These are phyloP conservation scores for Phaeosphaeria sp. DNA, from an alignment of 2,329 filamentous ascomycete species.

Conservation along the genomic window DNA sequence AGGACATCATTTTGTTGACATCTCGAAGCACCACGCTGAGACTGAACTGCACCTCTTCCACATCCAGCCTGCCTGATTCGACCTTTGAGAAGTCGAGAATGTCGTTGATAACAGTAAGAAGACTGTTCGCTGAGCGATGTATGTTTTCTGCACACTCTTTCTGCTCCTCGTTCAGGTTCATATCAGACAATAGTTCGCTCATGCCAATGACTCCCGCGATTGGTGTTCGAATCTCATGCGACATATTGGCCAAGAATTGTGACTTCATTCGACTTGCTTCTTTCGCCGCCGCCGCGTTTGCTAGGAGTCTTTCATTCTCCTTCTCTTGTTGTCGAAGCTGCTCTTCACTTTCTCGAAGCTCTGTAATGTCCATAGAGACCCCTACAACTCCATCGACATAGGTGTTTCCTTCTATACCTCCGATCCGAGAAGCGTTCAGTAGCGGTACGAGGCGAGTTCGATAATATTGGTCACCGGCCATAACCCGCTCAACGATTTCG, in stretches of 20 bases:
- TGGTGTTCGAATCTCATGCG: constrained; percentile 79
- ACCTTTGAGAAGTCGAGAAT: constrained; percentile 89
- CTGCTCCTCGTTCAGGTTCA: constrained; percentile 72
- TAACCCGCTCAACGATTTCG: constrained; percentile 69
- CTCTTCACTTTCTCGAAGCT: constrained; percentile 69
- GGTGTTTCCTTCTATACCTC: constrained; percentile 58
- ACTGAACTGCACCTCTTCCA: constrained; percentile 82
- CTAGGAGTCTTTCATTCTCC: constrained; percentile 73
- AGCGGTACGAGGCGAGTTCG: constrained; percentile 75
- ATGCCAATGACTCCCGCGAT: constrained; percentile 84
- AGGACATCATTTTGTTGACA: constrained; percentile 86
- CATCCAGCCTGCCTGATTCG: constrained; percentile 77
- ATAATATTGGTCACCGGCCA: constrained; percentile 69
- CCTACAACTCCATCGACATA: constrained; percentile 76
- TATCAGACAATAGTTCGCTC: constrained; percentile 76
- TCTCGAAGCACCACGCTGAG: constrained; percentile 76
- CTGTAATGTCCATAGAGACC: constrained; percentile 81
- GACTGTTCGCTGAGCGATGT: constrained; percentile 77
- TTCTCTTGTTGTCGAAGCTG: constrained; percentile 69
- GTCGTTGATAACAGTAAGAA: constrained; percentile 89
- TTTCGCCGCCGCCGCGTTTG: constrained; percentile 79
- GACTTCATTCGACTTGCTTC: constrained; percentile 82
- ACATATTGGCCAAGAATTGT: constrained; percentile 82
- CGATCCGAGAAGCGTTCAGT: constrained; percentile 61
- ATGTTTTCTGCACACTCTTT: constrained; percentile 79